Conservation (phyloP, 305 asterid genomes). For the Rubia peregrina region DNA sequence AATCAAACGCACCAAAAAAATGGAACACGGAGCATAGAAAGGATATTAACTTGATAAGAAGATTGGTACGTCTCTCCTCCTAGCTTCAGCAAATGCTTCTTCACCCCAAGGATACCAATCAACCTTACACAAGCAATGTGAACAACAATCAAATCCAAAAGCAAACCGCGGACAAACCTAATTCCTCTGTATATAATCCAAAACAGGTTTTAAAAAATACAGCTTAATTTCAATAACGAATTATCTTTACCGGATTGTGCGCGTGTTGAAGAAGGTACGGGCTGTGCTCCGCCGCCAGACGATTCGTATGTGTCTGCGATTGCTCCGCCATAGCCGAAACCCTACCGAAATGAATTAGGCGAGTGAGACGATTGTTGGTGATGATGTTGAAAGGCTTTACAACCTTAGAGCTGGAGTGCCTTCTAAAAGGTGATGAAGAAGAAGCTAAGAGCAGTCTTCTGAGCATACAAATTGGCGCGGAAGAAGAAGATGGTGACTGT, state of each 20-base stretch:
- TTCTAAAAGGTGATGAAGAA: conserved; percentile 21
- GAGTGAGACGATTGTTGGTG: conserved; percentile 6
- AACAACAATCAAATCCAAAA: background rate
- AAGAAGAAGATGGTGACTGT: background rate
- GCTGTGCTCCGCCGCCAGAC: conserved; percentile 79
- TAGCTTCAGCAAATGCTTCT: conserved; percentile 89
- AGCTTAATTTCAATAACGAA: background rate
- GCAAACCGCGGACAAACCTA: background rate
- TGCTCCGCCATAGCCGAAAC: conserved; percentile 58
- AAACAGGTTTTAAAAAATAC: background rate
- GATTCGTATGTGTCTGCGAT: conserved; percentile 49
- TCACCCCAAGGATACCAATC: conserved; percentile 99
- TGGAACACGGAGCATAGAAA: background rate
- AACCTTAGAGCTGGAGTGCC: background rate
- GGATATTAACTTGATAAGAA: conserved; percentile 62
- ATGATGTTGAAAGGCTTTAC: background rate
- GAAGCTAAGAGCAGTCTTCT: conserved; percentile 32
- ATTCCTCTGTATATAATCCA: background rate
- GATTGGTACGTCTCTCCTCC: conserved; percentile 73
- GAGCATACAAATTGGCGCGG: conserved; percentile 34
- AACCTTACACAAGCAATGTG: conserved; percentile 36
- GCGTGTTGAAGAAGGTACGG: conserved; percentile 97
- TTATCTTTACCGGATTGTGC: conserved; percentile 62
- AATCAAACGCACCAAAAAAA: background rate
- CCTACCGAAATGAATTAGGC: conserved; percentile 33